phyloP scores from a whole-genome alignment of 1,139 yeast species.

The Protomyces gravidus region DNA sequence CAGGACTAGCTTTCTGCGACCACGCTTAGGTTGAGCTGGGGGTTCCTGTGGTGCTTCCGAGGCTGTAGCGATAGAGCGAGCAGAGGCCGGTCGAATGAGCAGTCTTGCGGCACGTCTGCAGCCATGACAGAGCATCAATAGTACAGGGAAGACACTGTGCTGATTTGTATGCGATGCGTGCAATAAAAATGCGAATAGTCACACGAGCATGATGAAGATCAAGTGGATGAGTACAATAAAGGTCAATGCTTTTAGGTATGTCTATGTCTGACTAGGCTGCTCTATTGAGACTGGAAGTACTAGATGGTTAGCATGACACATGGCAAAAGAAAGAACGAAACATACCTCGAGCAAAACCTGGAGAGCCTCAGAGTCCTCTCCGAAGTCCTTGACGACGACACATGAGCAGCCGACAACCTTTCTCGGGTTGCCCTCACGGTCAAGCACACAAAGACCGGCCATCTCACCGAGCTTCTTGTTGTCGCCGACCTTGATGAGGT shows the following conservation, averaged over 20 bases:
- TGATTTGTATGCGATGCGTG: too few relatives aligned
- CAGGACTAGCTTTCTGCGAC: background rate
- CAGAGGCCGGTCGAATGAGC: background rate
- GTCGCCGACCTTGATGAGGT: constrained; percentile 98
- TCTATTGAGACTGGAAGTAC: constrained; percentile 3
- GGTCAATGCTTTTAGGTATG: background rate
- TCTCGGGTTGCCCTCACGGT: constrained; percentile 99
- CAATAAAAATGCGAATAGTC: too few relatives aligned
- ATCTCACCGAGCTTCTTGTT: constrained; percentile 99
- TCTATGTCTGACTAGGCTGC: background rate
- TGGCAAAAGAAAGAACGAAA: background rate
- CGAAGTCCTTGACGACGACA: constrained; percentile 76
- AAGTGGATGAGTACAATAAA: background rate
- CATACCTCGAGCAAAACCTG: constrained; percentile 24
- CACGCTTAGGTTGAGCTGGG: background rate
- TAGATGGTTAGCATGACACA: background rate
- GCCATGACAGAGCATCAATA: background rate
- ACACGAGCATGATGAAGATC: too few relatives aligned
- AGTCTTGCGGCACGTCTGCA: background rate
- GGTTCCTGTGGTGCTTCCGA: too few relatives aligned
- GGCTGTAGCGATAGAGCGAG: background rate
- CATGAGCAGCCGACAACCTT: constrained; percentile 99
- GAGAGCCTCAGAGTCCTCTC: constrained; percentile 87
- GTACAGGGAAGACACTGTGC: too few relatives aligned
- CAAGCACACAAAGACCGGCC: constrained; percentile 99